Evolutionary conservation across 73 alveolate genomes (phyloP), one percentile per base, ranked within the genome.

Genomic region (Urostyla sp.): DNA sequence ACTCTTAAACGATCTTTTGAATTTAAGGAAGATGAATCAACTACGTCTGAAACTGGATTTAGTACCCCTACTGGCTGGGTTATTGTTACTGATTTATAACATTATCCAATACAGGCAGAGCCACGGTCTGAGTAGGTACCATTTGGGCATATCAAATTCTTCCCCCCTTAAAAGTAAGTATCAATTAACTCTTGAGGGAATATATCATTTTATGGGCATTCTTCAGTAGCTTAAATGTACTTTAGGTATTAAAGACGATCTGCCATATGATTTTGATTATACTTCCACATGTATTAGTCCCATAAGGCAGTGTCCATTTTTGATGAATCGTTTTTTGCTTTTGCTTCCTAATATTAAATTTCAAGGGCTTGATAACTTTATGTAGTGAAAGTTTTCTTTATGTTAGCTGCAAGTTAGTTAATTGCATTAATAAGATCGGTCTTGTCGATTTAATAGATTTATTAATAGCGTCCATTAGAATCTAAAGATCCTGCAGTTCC

Each of bases 71-170:
- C 69, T 13, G 83, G 72, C 1, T 26, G 18, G 20, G 13, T 24
- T 27, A 34, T 16, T 46, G 69, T 36, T 43, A 54, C 24, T 5
- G 36, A 46, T 32, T 50, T 28, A 20, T 1, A 13, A 78, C 96
- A 89, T 30, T 89, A 60, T 2, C 96, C 96, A 7, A 89, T 34
- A 76, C 96, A 89, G 31, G 49, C 52, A 24, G 96, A 67, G 8
- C 34, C 75, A 8, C 28, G 30, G 20, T 50, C 18, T 8, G 90
- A 59, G 0, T 94, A 55, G 7, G 96, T 89, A 15, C 98, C 98
- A 50, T 36, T 76, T 11, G 98, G 98, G 44, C 98, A 92, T 15
- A 51, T 44, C 67, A 85, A 61, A 59, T 77, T 75, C 50, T 90
- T 77, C 23, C 89, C 91, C 56, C 56, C 50, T 45, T 66, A 13